Base-by-base conservation (phyloP, 2,329 filamentous ascomycete species). In the Trichoderma arundinaceum region DNA sequence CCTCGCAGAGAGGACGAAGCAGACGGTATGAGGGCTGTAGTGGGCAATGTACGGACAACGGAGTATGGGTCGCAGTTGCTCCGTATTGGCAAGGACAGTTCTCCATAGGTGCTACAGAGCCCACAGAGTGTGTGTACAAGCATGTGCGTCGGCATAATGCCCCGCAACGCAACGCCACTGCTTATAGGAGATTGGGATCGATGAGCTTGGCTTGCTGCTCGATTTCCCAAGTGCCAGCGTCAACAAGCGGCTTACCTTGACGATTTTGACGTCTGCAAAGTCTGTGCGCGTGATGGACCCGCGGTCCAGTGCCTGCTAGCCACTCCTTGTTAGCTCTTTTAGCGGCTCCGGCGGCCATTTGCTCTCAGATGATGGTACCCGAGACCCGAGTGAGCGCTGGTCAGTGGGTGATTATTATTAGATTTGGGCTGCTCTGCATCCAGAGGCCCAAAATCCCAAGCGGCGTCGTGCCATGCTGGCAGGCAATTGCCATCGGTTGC, bases 391-490 rank as follows among this genome's bases (percentile, higher is more conserved):
- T 6, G 56, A 58, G 19, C 17, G 41, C 15, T 33, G 44, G n/a
- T 12, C 13, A n/a, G 49, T 38, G 48, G n/a, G 17, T 10, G 38
- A 41, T 62, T 35, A 35, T 28, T 46, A 38, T 63, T 46, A 46
- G 49, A 22, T 17, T 63, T 63, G 60, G 60, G 60, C 41, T 63
- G 60, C 60, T 53, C n/a, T 63, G 60, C 60, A 63, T 53, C 13
- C 12, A 10, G 49, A 54, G 59, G 48, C 48, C 59, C 32, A n/a
- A 54, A 28, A 46, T 35, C 41, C 41, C 39, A 54, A 54, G 38
- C 48, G 9, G n/a, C 15, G 39, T 63, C 39, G 60, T 54, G 49
- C 41, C 39, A 54, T 53, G 39, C 41, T 9, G 28, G 39, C 12
- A 35, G 46, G 17, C 1, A 15, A 9, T 19, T 33, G 9, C 15